Evolutionary conservation across 2,329 filamentous ascomycete genomes (phyloP), one percentile per base, ranked within the genome.

Genomic region (Arthroderma sp.): DNA sequence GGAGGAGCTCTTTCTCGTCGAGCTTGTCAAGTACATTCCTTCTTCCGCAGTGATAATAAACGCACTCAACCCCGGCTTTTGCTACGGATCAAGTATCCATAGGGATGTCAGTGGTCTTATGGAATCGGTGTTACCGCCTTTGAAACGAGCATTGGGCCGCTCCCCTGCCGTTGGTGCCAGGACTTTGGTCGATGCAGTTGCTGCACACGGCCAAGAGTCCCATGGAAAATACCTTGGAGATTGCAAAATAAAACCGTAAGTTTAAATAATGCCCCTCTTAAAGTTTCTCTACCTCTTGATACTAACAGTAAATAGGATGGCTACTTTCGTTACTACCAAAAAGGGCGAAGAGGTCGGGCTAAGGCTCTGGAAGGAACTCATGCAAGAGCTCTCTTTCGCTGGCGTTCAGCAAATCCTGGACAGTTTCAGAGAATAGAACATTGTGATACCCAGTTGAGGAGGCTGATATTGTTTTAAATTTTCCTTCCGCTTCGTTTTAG

Each of bases 141-240:
- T 1, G 3, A 59, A 0, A 4, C 55, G 0, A 48, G 41, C 30
- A 10, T 27, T 6, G 33, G 30, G 2, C 48, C 54, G 11, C 48
- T 42, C 42, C 36, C 38, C 50, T 8, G 54, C 58, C 4, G 61
- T 64, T 4, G 73, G 68, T 4, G 71, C 69, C 1, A 66, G 63
- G 38, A 68, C 64, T 0, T 73, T 69, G 50, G 45, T 74, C 1
- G 68, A 76, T 52, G 71, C 71, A 0, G 58, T 56, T 0, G 58
- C 68, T 0, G 57, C 60, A 0, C 65, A 74, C 43, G 72, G 71
- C 0, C 63, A 61, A 37, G 70, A 74, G 52, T 69, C 68, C 0
- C 73, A 77, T 51, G 72, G 71, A 0, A 69, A 66, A 38, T 74
- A 69, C 47, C 36, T 74, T 1, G 70, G 68, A 62, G 66, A 67